Evolutionary conservation across 805 yeast species (phyloP).

Genomic region (Starmerella apicola): DNA sequence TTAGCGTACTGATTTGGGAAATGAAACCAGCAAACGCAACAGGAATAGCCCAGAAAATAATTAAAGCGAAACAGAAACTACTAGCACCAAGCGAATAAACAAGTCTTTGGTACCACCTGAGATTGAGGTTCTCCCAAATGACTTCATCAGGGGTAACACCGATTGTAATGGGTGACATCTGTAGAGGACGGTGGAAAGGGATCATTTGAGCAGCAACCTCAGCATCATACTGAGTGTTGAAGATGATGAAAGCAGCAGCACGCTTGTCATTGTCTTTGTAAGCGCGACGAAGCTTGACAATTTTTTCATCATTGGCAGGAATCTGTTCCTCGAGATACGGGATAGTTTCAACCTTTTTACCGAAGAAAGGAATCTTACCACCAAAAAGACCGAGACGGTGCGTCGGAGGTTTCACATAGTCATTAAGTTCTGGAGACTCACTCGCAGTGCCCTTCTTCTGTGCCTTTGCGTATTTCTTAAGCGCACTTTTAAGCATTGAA

Average conservation of each 20-base stretch:
- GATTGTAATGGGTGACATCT: slow-evolving; percentile 37
- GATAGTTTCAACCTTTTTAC: slow-evolving; percentile 77
- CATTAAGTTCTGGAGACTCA: slow-evolving; percentile 24
- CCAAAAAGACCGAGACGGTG: slow-evolving; percentile 48
- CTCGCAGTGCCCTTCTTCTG: slow-evolving; percentile 46
- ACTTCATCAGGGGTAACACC: slow-evolving; percentile 73
- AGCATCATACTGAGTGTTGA: slow-evolving; percentile 72
- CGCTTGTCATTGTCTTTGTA: slow-evolving; percentile 50
- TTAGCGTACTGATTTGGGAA: slow-evolving; percentile 63
- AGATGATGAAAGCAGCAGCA: slow-evolving; percentile 73
- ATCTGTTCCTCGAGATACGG: slow-evolving; percentile 56
- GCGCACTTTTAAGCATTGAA: slow-evolving; percentile 44
- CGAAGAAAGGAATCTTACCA: slow-evolving; percentile 36
- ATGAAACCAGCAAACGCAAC: slow-evolving; percentile 95
- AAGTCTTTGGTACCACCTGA: slow-evolving; percentile 45
- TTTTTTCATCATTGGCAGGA: slow-evolving; percentile 56
- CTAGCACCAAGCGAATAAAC: slow-evolving; percentile 49
- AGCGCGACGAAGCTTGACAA: slow-evolving; percentile 43
- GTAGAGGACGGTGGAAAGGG: slow-evolving; percentile 35
- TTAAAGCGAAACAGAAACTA: slow-evolving; percentile 44
- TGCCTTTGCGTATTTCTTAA: slow-evolving; percentile 49
- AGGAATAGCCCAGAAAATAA: slow-evolving; percentile 91
- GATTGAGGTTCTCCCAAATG: slow-evolving; percentile 64
- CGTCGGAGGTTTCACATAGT: slow-evolving; percentile 63
- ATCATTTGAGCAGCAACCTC: slow-evolving; percentile 78